Evolutionary conservation across 148 eudicot species (phyloP).

Genomic region (Rhododendron kiyosumense): DNA sequence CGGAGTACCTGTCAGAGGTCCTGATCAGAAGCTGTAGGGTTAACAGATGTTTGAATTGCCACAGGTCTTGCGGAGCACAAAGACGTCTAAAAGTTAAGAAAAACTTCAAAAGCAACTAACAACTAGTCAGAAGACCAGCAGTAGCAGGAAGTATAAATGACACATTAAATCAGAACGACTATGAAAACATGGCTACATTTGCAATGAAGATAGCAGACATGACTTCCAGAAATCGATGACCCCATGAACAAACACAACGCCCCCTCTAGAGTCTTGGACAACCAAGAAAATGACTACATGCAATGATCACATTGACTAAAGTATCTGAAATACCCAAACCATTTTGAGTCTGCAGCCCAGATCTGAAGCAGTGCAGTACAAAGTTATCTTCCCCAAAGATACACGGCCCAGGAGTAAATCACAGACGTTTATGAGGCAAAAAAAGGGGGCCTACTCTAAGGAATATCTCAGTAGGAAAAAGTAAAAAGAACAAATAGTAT

Average conservation of each 20-base stretch:
- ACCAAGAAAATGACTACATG: background rate
- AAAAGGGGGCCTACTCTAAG: background rate
- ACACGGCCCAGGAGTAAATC: background rate
- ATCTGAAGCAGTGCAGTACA: background rate
- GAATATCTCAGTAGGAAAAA: background rate
- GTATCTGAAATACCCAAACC: background rate
- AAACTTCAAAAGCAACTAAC: background rate
- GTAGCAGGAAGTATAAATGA: background rate
- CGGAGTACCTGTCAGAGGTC: too few species aligned
- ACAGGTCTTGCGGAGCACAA: conserved; percentile 64
- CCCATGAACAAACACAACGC: background rate
- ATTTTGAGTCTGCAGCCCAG: background rate
- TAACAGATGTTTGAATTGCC: too few species aligned
- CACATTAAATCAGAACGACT: background rate
- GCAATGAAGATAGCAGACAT: background rate
- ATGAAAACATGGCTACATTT: background rate
- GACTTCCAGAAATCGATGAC: background rate
- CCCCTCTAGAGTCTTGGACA: background rate
- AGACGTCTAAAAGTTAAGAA: conserved; percentile 43
- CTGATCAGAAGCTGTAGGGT: too few species aligned
- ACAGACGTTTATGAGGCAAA: background rate
- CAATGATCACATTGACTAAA: too few species aligned
- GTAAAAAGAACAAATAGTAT: background rate
- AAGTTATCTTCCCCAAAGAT: background rate
- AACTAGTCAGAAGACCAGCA: background rate